phyloP scores from a whole-genome alignment of 2,329 filamentous ascomycete species.

The Cladophialophora yegresii region DNA sequence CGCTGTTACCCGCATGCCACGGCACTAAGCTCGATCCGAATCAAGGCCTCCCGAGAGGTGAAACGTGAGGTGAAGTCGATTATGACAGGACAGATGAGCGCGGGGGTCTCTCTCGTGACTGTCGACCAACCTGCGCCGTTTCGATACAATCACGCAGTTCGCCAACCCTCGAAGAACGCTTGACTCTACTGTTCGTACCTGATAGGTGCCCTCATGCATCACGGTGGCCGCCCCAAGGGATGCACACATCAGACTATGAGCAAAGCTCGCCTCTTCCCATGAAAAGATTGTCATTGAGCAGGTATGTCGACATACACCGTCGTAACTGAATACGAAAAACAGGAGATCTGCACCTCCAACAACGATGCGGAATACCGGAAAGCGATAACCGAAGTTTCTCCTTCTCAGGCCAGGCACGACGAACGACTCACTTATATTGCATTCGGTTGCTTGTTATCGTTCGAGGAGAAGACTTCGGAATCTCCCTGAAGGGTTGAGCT shows the following conservation, averaged over 20 bases:
- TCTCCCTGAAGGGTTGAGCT: neutral
- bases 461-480: neutral
- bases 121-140: neutral
- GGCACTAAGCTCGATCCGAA: conserved; percentile 3
- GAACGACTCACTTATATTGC: neutral
- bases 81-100: neutral
- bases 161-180: neutral
- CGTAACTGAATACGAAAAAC: neutral
- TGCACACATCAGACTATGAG: too few species aligned
- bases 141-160: neutral
- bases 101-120: neutral
- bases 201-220: conserved; percentile 1
- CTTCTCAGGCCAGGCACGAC: neutral
- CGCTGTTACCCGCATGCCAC: conserved; percentile 12
- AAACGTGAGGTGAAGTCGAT: neutral
- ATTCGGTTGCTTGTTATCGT: neutral
- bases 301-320: neutral
- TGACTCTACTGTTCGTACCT: neutral
- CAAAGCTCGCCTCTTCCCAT: neutral
- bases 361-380: neutral
- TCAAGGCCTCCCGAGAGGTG: neutral
- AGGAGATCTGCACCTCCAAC: neutral
- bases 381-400: conserved; percentile 8
- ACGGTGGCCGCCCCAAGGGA: too few species aligned
- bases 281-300: neutral